phyloP scores from a whole-genome alignment of 129 eudicot species.

The Flaveria ramosissima region DNA sequence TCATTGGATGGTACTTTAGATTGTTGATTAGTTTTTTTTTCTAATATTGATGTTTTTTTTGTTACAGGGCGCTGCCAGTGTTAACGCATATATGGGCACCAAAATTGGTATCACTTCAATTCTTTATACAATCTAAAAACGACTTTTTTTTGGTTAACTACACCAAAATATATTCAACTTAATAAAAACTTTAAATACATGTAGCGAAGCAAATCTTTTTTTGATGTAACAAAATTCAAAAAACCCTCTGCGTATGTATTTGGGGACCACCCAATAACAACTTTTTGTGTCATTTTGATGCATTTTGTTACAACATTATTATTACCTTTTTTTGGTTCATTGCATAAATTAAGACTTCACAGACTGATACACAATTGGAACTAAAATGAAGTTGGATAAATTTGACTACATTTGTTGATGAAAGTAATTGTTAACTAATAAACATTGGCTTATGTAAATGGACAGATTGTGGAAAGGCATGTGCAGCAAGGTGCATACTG shows the following conservation, averaged over 20 bases:
- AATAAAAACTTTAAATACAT: background rate
- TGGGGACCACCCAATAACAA: background rate
- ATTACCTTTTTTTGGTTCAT: too few relatives aligned
- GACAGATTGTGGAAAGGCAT: conserved; percentile 55
- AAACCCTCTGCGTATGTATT: background rate
- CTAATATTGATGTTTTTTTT: background rate
- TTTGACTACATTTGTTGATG: background rate
- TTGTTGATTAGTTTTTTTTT: background rate
- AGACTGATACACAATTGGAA: background rate
- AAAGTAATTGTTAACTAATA: background rate
- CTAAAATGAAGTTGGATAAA: background rate
- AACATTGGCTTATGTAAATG: conserved; percentile 7
- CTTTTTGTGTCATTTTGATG: background rate
- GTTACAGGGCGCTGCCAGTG: background rate
- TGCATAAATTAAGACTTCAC: too few relatives aligned
- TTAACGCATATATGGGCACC: background rate
- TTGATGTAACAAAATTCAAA: background rate
- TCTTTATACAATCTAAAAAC: too few relatives aligned
- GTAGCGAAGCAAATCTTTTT: background rate
- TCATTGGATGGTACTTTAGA: background rate
- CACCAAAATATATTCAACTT: background rate
- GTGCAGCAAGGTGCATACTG: conserved; percentile 49
- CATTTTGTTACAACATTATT: background rate
- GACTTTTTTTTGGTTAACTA: background rate
- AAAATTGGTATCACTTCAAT: too few relatives aligned